These are phyloP conservation scores for Venturia asperata DNA, from an alignment of 2,329 filamentous ascomycete species.

Conservation along the genomic window DNA sequence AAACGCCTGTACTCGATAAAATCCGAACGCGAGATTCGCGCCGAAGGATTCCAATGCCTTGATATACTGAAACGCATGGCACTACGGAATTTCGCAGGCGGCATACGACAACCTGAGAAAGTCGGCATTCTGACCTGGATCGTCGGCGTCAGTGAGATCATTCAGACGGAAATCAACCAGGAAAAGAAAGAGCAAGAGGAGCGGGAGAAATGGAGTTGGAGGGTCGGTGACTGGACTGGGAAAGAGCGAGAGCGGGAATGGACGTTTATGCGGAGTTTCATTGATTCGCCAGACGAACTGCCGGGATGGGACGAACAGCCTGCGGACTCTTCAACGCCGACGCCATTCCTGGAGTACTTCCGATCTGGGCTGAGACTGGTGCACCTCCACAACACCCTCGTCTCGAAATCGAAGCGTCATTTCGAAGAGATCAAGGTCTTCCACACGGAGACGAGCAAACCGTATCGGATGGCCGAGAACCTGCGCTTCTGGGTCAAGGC, in stretches of 20 bases:
- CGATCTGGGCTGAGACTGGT: conserved; percentile 76
- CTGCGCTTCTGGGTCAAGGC: conserved; percentile 94
- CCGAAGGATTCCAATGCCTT: conserved; percentile 77
- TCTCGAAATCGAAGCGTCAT: conserved; percentile 74
- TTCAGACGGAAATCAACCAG: conserved; percentile 68
- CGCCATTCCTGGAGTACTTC: conserved; percentile 65
- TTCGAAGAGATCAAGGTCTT: conserved; percentile 86
- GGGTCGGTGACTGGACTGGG: conserved; percentile 64
- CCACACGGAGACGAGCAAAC: conserved; percentile 89
- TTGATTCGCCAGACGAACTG: conserved; percentile 28
- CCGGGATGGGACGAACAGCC: conserved; percentile 41
- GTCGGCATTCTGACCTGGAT: conserved; percentile 74
- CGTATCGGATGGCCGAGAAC: conserved; percentile 90
- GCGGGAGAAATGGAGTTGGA: conserved; percentile 72
- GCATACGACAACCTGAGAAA: conserved; percentile 71
- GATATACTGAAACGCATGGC: conserved; percentile 91
- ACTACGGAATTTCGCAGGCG: conserved; percentile 74
- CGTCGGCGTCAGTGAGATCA: conserved; percentile 65
- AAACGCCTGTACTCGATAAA: conserved; percentile 80
- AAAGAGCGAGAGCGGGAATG: conserved; percentile 71
- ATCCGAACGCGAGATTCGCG: conserved; percentile 75
- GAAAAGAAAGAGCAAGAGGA: conserved; percentile 68
- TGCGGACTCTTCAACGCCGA: conserved; percentile 62
- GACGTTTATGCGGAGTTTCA: conserved; percentile 71
- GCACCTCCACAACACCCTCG: conserved; percentile 80